A percentile compares a stretch with the other conserved stretches of the same genome.
Evolutionary conservation across 2,329 filamentous ascomycete species (phyloP).

Genomic region (Truncatella angustata): DNA sequence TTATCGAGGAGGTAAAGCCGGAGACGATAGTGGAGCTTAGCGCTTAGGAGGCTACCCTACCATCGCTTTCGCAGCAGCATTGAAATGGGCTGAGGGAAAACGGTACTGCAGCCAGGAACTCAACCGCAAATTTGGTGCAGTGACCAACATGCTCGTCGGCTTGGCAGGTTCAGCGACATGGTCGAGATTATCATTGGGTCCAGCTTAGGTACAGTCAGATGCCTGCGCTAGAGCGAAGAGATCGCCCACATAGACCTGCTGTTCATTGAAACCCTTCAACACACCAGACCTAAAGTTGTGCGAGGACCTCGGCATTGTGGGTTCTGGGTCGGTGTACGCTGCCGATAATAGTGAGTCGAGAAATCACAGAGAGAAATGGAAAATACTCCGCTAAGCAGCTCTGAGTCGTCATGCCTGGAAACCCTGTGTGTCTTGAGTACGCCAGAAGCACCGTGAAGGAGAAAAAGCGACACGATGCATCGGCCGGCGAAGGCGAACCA

Average conservation of each 20-base stretch:
- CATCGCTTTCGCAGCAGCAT: conserved; percentile 68
- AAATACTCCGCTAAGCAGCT: neutral
- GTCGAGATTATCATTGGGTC: conserved; percentile 70
- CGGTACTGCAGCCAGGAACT: conserved; percentile 71
- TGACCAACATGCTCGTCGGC: conserved; percentile 67
- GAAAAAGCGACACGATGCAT: conserved; percentile 48
- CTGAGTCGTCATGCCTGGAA: conserved; percentile 64
- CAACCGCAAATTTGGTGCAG: conserved; percentile 70
- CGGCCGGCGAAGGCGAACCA: conserved; percentile 22
- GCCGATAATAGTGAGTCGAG: conserved; percentile 57
- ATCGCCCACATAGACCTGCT: conserved; percentile 65
- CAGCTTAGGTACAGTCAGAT: conserved; percentile 62
- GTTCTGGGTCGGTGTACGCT: conserved; percentile 59
- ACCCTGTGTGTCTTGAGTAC: conserved; percentile 69
- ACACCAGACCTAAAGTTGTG: conserved; percentile 72
- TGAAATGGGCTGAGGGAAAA: conserved; percentile 61
- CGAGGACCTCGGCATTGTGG: conserved; percentile 66
- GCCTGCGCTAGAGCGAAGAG: conserved; percentile 51
- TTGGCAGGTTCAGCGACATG: conserved; percentile 71
- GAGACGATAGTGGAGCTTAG: conserved; percentile 74
- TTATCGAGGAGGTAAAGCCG: conserved; percentile 67
- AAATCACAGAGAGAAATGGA: neutral
- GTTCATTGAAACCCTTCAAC: conserved; percentile 78
- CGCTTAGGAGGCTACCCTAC: conserved; percentile 78
- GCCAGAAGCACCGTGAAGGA: conserved; percentile 62